Base-by-base conservation (phyloP, 305 asterid species). In the Fraxinus xanthoxyloides region DNA sequence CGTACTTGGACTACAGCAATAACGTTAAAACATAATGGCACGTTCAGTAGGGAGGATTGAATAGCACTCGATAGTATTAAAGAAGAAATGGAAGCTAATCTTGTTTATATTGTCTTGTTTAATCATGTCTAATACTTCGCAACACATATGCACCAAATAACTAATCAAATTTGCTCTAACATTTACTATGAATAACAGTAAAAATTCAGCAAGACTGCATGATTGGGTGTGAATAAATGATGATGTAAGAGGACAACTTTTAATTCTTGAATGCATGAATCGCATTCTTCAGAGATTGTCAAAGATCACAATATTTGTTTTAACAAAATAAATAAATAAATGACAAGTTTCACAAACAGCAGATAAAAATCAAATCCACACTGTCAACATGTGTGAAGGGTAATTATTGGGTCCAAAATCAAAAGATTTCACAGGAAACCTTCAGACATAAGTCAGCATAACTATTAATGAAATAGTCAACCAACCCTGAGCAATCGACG, bases 1-100 rank as follows among this genome's bases (percentile, higher is more conserved):
- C 77, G 63, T 78, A 54, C 81, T 85, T 87, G 0, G 86, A 91
- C 97, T 94, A 81, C 63, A 84, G 48, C 2, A 76, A 84, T 4
- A 34, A 36, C 15, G 65, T 76, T 36, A 59, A 30, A 12, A 75
- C 15, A 75, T 69, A 76, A 72, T 35, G 4, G 9, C 74, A 10
- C 5, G 23, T 4, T 28, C 3, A 13, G 3, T 10, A 24, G n/a
- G 10, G 23, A 69, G 21, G 23, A 67, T 28, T 28, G 19, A 51
- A 67, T 28, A 28, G 21, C 3, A 67, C 8, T 28, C 1, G 21
- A 10, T 28, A 67, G 38, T 28, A 67, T 67, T 28, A 67, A 67
- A 67, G 63, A 69, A 69, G 34, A 63, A 63, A 63, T 0, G 3
- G 17, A 63, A 59, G 31, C 63, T n/a, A 54, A 54, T 23, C 30